Percentiles rank a stretch among this genome's conserved stretches.
Evolutionary conservation across 306 rosid species (phyloP).

Genomic region (Canavalia ensiformis): DNA sequence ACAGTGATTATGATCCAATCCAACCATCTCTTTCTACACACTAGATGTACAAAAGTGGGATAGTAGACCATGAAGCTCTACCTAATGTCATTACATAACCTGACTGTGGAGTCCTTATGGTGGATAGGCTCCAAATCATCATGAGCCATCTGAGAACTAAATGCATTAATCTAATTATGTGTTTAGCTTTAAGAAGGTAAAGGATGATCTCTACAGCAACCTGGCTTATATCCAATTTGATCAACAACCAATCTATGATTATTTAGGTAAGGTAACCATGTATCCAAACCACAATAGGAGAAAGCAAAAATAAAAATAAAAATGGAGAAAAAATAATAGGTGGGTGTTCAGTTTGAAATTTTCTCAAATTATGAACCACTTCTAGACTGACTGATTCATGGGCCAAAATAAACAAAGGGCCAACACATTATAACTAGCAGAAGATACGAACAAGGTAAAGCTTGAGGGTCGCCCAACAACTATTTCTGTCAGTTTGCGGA

Average conservation of each 20-base stretch:
- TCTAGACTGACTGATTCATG: constrained; percentile 20
- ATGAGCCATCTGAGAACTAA: constrained; percentile 1
- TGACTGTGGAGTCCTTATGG: too few relatives aligned
- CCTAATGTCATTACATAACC: too few relatives aligned
- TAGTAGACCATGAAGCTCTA: too few relatives aligned
- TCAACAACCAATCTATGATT: not conserved
- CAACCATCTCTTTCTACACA: not conserved
- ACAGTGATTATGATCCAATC: not conserved
- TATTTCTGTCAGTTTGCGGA: constrained; percentile 62
- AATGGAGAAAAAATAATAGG: not conserved
- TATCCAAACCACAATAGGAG: constrained; percentile 10
- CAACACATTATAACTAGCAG: constrained; percentile 11
- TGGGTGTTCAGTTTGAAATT: not conserved
- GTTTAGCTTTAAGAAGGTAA: not conserved
- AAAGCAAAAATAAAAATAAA: not conserved
- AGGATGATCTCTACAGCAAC: not conserved
- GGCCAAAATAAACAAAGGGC: constrained; percentile 22
- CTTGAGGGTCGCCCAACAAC: constrained; percentile 81
- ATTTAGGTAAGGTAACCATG: not conserved
- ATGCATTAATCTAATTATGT: constrained; percentile 7
- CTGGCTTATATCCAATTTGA: constrained; percentile 13
- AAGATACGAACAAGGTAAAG: constrained; percentile 80
- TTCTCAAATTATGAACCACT: constrained; percentile 8
- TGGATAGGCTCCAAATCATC: too few relatives aligned
- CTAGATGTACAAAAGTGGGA: too few relatives aligned